phyloP scores from a whole-genome alignment of 371 early-diverging fungal species.

The Mortierella sp. region DNA sequence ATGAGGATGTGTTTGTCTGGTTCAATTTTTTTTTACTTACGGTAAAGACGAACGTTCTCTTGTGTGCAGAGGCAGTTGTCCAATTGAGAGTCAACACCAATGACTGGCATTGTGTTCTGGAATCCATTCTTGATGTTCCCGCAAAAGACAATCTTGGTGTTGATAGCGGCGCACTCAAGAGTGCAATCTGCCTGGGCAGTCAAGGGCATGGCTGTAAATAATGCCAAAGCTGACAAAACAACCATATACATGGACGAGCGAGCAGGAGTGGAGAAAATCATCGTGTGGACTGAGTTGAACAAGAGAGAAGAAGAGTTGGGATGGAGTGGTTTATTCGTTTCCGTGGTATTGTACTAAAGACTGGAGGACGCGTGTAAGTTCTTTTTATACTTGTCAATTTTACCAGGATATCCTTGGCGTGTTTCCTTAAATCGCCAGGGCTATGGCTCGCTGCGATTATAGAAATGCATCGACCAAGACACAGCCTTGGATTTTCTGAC shows the following conservation, averaged over 20 bases:
- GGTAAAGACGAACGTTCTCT: conserved; percentile 20
- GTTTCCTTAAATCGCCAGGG: no score
- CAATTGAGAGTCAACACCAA: conserved; percentile 25
- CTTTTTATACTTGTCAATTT: not conserved
- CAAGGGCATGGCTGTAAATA: conserved; percentile 22
- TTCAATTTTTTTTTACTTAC: conserved; percentile 17
- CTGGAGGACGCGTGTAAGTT: not conserved
- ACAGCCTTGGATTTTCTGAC: no score
- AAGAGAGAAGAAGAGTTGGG: not conserved
- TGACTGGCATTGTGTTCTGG: conserved; percentile 28
- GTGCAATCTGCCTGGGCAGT: conserved; percentile 26
- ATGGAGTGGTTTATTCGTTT: not conserved
- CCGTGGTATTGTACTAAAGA: not conserved
- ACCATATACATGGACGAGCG: conserved; percentile 14
- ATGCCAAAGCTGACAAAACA: conserved; percentile 19
- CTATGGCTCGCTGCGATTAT: no score
- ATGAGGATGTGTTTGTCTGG: not conserved
- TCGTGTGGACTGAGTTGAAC: not conserved
- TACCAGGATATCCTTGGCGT: no score
- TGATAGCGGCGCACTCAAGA: conserved; percentile 24
- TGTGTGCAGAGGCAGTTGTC: conserved; percentile 37
- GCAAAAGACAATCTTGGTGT: conserved; percentile 26
- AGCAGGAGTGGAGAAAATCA: conserved; percentile 15
- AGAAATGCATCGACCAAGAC: no score
- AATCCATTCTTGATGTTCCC: conserved; percentile 20